Evolutionary conservation across 495 filamentous ascomycete species (phyloP), one percentile per base, ranked within the genome.

Genomic region (Chaetomium cochliodes): DNA sequence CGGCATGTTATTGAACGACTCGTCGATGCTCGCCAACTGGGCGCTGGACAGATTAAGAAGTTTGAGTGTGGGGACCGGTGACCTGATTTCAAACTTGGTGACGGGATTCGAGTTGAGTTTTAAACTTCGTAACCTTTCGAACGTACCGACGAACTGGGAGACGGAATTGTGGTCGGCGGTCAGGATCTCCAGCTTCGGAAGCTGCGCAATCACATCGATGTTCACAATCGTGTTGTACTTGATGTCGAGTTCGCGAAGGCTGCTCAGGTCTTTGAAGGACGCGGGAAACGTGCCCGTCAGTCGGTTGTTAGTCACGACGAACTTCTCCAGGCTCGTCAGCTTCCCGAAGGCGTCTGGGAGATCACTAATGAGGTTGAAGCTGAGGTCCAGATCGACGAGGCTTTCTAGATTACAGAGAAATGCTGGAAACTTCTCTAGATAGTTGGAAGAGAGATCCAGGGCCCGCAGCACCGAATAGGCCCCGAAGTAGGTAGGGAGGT

Each of bases 241-340:
- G 62, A 96, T 86, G 76, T 99, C 96, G 39, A 98, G 82, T 73
- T 98, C 93, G 67, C 90, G 92, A 60, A 99, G 79, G 67, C 88
- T 96, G 44, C 79, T 77, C 15, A 98, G 79, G 13, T 86, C 79
- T 53, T 79, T 81, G 74, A 97, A 88, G 0, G 85, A 84, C 3
- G 83, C 79, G 33, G 91, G 87, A 50, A 98, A 85, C 13, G 85
- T 75, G 3, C 92, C 92, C 22, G 84, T 79, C 5, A 98, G 79
- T 57, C 87, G 87, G 73, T 99, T 99, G 77, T 98, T 99, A 0
- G 94, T 97, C 70, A 96, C 92, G 80, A 92, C 93, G 44, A 99
- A 84, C 53, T 92, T 86, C 76, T 98, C 96, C 50, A 99, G 79
- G 37, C 84, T 87, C 15, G 78, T 84, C 61, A 99, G 77, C 58